Conservation (phyloP, 805 yeast genomes). For the Candida adriatica region DNA sequence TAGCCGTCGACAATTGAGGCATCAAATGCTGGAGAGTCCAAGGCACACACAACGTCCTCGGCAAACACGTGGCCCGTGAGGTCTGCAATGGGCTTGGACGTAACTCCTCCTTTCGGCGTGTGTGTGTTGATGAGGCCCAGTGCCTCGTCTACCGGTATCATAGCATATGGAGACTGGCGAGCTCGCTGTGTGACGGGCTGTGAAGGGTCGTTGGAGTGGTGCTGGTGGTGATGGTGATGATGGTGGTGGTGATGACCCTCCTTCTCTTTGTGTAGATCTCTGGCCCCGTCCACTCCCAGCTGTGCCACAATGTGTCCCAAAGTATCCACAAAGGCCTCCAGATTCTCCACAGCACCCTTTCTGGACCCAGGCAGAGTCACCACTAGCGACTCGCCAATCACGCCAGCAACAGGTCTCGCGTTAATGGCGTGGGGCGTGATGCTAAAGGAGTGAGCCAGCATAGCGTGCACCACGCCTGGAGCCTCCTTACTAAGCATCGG, state of each 20-base stretch:
- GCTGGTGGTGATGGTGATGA: conserved; percentile 5
- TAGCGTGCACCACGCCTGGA: conserved; percentile 42
- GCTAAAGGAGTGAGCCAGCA: conserved; percentile 36
- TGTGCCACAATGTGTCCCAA: conserved; percentile 40
- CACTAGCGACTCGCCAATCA: conserved; percentile 29
- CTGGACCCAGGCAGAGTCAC: conserved; percentile 49
- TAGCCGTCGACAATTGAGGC: conserved; percentile 54
- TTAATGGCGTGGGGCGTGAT: conserved; percentile 42
- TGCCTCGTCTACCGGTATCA: conserved; percentile 38
- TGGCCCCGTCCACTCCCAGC: conserved; percentile 28
- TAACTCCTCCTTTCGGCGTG: conserved; percentile 26
- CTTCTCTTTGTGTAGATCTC: conserved; percentile 30
- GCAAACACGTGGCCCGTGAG: conserved; percentile 35
- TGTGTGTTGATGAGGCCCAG: conserved; percentile 25
- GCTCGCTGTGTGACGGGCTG: conserved; percentile 36
- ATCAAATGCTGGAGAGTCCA: conserved; percentile 40
- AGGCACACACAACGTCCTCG: conserved; percentile 33
- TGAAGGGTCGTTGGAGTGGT: conserved; percentile 22
- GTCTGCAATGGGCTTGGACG: conserved; percentile 22
- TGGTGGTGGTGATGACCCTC: conserved; percentile 9
- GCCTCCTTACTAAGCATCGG: conserved; percentile 38
- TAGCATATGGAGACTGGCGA: conserved; percentile 42
- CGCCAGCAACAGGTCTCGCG: conserved; percentile 46
- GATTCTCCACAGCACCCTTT: conserved; percentile 39
- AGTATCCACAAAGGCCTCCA: conserved; percentile 30